phyloP scores from a whole-genome alignment of 495 filamentous ascomycete species.

The Penicillium lagena region DNA sequence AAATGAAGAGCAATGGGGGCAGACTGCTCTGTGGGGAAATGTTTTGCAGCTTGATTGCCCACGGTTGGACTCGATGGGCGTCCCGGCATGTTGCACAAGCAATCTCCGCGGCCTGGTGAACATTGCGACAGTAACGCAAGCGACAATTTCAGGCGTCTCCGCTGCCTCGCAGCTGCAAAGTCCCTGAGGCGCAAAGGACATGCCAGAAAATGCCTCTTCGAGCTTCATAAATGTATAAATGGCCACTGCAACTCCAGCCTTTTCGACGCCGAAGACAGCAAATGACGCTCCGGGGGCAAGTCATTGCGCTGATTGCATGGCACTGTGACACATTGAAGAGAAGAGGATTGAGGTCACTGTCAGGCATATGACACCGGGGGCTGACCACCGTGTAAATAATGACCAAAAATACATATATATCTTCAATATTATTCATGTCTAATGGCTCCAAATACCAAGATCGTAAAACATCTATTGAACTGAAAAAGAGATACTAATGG shows the following conservation, averaged over 20 bases:
- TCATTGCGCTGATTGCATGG: neutral
- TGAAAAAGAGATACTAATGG: no score
- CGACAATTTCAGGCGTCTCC: neutral
- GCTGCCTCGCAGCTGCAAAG: no score
- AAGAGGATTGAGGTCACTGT: no score
- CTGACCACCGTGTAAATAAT: no score
- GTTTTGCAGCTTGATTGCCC: no score
- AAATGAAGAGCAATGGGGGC: no score
- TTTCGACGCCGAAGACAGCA: neutral
- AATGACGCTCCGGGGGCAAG: neutral
- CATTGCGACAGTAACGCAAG: constrained; percentile 18
- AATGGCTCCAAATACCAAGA: no score
- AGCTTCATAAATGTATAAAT: neutral
- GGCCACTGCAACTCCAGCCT: no score
- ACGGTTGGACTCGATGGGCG: constrained; percentile 4
- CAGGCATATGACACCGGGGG: no score
- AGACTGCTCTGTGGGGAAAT: no score
- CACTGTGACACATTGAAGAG: neutral
- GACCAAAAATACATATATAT: neutral
- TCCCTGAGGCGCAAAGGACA: neutral
- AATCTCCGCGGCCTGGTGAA: constrained; percentile 7
- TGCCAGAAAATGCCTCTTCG: neutral
- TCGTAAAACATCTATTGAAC: no score
- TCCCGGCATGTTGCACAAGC: constrained; percentile 9
- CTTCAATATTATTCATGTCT: no score